Conservation (phyloP, 495 filamentous ascomycete genomes). For the Lepidopterella palustris region DNA sequence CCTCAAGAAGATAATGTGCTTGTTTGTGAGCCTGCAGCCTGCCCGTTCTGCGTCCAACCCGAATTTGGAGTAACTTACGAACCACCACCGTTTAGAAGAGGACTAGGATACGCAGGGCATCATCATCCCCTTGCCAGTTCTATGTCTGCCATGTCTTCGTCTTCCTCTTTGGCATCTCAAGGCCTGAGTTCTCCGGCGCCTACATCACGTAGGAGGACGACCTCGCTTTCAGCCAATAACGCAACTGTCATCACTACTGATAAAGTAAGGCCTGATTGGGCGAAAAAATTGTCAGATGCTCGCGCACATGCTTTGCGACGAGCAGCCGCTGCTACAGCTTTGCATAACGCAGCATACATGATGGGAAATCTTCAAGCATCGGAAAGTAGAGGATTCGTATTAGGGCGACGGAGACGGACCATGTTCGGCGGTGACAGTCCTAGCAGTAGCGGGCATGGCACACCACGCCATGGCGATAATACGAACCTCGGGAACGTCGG, state of each 20-base stretch:
- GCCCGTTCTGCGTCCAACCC: conserved; percentile 90
- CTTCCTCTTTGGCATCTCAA: conserved; percentile 52
- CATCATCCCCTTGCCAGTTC: conserved; percentile 43
- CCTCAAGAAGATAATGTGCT: conserved; percentile 54
- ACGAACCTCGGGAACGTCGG: conserved; percentile 12
- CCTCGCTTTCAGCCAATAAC: conserved; percentile 74
- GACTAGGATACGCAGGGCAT: conserved; percentile 61
- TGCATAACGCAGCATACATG: conserved; percentile 92
- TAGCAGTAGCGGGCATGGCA: conserved; percentile 34
- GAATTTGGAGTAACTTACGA: conserved; percentile 94
- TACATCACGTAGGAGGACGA: conserved; percentile 57
- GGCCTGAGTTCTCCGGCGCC: conserved; percentile 39
- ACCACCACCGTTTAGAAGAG: conserved; percentile 79
- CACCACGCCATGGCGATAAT: conserved; percentile 28
- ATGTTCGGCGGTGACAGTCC: conserved; percentile 36
- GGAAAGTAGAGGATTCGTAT: conserved; percentile 42
- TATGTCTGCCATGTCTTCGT: conserved; percentile 67
- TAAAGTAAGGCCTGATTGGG: conserved; percentile 87
- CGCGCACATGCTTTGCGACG: conserved; percentile 75
- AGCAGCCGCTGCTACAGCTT: conserved; percentile 86
- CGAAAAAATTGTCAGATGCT: conserved; percentile 78
- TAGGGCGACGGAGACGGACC: conserved; percentile 35
- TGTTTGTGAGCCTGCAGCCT: conserved; percentile 85
- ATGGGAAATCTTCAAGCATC: conserved; percentile 59
- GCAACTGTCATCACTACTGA: conserved; percentile 87